Evolutionary conservation across 1,139 yeast genomes (phyloP), one percentile per base, ranked within the genome.

Genomic region (Nakaseomyces kungkrabaensis): DNA sequence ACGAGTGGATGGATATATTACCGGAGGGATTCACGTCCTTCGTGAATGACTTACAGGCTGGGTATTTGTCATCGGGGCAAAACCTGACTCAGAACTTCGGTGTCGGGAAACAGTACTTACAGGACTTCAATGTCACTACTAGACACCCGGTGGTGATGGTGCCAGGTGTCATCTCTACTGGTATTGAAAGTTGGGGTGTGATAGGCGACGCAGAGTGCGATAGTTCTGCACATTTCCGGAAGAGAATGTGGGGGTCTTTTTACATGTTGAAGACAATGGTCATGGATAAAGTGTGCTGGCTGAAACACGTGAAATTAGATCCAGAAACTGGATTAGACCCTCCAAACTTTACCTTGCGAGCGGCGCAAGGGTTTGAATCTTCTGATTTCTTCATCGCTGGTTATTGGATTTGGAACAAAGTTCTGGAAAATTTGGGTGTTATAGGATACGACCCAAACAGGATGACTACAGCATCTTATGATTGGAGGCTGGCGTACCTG

Each of bases 381-480:
- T 94, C 96, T 0, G 98, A 92, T 68, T 92, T 89, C 68, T 92
- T 92, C 63, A 81, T 92, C 67, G 88, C 97, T 4, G 98, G 98
- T 0, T 92, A 92, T 68, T 92, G 98, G 98, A 87, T 92, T 59
- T 92, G 98, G 98, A 88, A 88, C 66, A 92, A 94, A 65, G 79
- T 92, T 50, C 72, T 92, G 17, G 96, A 92, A 65, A 94, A 94
- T 61, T 72, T 94, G 56, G 95, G 96, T 1, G 97, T 88, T 0
- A 78, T 94, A 55, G 97, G 97, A 0, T 92, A 92, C 67, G 95
- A 88, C 44, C 92, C 96, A 2, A 83, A 88, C 59, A 86, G 79
- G 60, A 89, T 92, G 97, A 65, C 77, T 33, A 82, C 90, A 50
- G 98, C 97, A 0, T 77, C 96, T 2, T 92, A 92, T 66, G 98